Percentiles rank a stretch among this genome's conserved stretches.
Evolutionary conservation across 75 land plant species (phyloP).

Genomic region (Cunninghamia lanceolata): DNA sequence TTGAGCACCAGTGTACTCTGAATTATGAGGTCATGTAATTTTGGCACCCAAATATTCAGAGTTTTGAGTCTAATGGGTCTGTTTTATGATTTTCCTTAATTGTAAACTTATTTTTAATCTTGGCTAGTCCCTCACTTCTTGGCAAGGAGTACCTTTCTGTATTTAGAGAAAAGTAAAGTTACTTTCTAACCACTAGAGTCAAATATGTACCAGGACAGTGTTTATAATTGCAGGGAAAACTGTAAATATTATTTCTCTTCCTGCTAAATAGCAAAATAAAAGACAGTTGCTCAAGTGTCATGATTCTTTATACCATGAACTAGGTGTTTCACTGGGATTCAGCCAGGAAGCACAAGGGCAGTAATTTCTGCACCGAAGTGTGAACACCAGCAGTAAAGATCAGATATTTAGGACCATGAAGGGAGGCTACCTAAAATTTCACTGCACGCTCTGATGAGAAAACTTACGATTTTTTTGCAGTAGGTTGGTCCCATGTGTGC

Average conservation of each 20-base stretch:
- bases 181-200: neutral
- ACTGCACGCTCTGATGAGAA: too few species aligned
- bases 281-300: neutral
- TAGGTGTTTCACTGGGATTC: neutral
- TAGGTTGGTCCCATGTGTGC: too few species aligned
- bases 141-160: neutral
- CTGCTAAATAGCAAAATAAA: neutral
- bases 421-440: too few species aligned
- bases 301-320: neutral
- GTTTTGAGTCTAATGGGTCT: constrained; percentile 4
- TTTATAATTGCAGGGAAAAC: neutral
- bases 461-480: too few species aligned
- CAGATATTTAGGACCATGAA: too few species aligned
- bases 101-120: constrained; percentile 1
- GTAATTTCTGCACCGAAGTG: neutral
- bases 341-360: neutral
- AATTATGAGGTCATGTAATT: constrained; percentile 1
- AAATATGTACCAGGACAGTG: neutral
- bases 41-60: neutral
- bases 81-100: neutral
- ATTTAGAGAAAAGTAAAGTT: neutral
- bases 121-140: neutral
- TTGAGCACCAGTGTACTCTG: neutral
- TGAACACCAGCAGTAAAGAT: neutral
- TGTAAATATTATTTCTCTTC: neutral